These are phyloP conservation scores for Neurospora sp. DNA, from an alignment of 495 filamentous ascomycete species.

Conservation along the genomic window DNA sequence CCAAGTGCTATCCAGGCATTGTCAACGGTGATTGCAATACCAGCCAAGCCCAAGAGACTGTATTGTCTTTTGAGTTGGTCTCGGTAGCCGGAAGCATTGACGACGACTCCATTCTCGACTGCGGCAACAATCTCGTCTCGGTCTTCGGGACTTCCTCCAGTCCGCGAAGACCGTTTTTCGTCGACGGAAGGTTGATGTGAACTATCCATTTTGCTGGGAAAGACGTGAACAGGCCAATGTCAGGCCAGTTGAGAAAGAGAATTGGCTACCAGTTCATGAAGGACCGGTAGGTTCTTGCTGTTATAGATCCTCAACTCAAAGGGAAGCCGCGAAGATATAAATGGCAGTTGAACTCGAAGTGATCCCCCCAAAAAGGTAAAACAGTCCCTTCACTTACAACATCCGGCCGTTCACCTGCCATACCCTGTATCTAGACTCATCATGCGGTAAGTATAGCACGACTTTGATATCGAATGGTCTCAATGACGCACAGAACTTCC, in stretches of 20 bases:
- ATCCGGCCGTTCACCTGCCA: neutral
- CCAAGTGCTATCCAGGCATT: constrained; percentile 49
- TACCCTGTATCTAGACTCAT: neutral
- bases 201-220: neutral
- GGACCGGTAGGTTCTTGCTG: neutral
- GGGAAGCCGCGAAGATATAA: neutral
- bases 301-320: neutral
- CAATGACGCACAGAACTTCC: neutral
- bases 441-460: neutral
- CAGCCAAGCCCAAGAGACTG: constrained; percentile 40
- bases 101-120: constrained; percentile 25
- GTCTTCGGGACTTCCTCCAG: neutral
- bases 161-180: neutral
- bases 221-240: neutral
- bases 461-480: neutral
- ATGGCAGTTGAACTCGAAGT: neutral
- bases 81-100: constrained; percentile 47
- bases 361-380: neutral
- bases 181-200: neutral
- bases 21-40: constrained; percentile 42
- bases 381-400: neutral
- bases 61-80: constrained; percentile 49
- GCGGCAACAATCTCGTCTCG: constrained; percentile 25
- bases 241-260: neutral
- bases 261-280: neutral